A percentile compares a stretch with the other conserved stretches of the same genome.
Conservation (phyloP, 139 green algal genomes). For the Edaphochlamys debaryana region DNA sequence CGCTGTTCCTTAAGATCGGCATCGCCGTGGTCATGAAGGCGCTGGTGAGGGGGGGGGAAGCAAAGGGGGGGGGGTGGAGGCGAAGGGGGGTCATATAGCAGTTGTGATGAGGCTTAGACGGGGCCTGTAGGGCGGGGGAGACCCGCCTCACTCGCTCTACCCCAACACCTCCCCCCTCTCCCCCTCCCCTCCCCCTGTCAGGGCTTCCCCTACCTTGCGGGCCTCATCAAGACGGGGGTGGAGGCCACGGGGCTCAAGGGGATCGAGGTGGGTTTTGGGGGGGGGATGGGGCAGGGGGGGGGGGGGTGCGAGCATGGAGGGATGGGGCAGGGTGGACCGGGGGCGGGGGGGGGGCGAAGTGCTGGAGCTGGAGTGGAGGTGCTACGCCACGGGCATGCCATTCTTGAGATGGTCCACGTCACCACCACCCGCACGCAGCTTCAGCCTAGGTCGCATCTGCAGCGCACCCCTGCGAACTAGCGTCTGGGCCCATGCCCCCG, state of each 20-base stretch:
- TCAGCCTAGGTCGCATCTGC: too few species aligned
- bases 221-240: slow-evolving; percentile 6
- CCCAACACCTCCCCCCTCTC: not conserved
- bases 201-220: slow-evolving; percentile 37
- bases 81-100: not conserved
- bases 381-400: too few species aligned
- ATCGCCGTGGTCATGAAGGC: slow-evolving; percentile 17
- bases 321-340: too few species aligned
- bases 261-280: not conserved
- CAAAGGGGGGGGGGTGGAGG: not conserved
- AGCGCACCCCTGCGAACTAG: too few species aligned
- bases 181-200: not conserved
- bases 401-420: too few species aligned
- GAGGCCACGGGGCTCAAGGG: not conserved
- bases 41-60: not conserved
- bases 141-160: too few species aligned
- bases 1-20: slow-evolving; percentile 36
- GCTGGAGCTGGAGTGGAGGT: too few species aligned
- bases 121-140: too few species aligned
- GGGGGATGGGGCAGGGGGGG: not conserved
- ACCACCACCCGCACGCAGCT: too few species aligned
- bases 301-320: not conserved
- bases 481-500: too few species aligned
- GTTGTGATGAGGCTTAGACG: not conserved
- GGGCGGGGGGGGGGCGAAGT: too few species aligned